Evolutionary conservation across 1,139 yeast species (phyloP), one percentile per base, ranked within the genome.

Genomic region (Candida tropicalis): DNA sequence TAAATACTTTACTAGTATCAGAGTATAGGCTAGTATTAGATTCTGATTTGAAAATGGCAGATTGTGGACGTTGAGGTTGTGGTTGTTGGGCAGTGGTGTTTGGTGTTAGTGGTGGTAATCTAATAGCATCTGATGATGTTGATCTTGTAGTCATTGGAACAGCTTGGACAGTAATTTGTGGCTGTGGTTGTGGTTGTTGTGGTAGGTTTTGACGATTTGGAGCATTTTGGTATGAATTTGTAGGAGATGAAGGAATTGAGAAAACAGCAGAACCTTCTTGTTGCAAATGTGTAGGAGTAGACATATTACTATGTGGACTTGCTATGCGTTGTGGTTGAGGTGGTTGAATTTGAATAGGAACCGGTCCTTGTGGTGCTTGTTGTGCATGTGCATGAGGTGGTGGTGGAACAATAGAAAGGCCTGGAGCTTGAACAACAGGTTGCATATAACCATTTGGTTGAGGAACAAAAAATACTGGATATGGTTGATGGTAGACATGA

Each of bases 381-480:
- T 20, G 42, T 23, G 39, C 43, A 18, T 43, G 54, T 17, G 50
- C 38, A 13, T 37, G 41, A 15, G 42, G 53, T 18, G 49, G 52
- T 24, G 43, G 44, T n/a, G 37, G 36, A 12, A 33, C 20, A 10
- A 35, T 38, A 13, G 41, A 16, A 20, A 15, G 31, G n/a, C 42
- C 25, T 41, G 48, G 22, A 32, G 40, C 31, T 44, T 40, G 49
- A 3, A 41, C 39, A 10, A 43, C 31, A 18, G 47, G 52, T 35
- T 50, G 53, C 41, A 47, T 39, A 38, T 42, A 48, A 17, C 47
- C 46, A 32, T 45, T 46, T 12, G 46, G 38, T 38, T 59, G 68
- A n/a, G 65, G 64, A 8, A 68, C 59, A 31, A 68, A 58, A 47
- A 68, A 69, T 3, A 70, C 66, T 2, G 75, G 73, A 39, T 64